A percentile compares a stretch with the other conserved stretches of the same genome.
phyloP scores from a whole-genome alignment of 495 filamentous ascomycete species.

The Neurospora sp. region DNA sequence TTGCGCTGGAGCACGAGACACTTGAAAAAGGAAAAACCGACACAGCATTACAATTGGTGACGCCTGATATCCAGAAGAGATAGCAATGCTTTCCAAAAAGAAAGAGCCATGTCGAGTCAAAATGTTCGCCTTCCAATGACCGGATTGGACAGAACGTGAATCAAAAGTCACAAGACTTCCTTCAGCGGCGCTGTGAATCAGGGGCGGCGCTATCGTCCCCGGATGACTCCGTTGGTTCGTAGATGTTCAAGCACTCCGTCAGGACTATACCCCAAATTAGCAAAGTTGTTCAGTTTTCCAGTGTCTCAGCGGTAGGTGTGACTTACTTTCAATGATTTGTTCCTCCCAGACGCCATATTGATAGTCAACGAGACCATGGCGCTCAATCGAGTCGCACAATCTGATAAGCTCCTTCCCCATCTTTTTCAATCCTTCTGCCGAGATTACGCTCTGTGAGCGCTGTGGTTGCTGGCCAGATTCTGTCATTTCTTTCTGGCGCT shows the following conservation, averaged over 20 bases:
- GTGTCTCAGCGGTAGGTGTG: background rate
- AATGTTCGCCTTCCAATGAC: background rate
- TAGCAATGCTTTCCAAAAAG: background rate
- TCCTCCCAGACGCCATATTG: conserved; percentile 96
- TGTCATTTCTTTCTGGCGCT: conserved; percentile 76
- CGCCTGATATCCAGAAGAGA: background rate
- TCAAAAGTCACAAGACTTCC: background rate
- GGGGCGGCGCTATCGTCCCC: conserved; percentile 10
- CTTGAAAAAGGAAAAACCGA: conserved; percentile 2
- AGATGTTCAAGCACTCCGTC: conserved; percentile 55
- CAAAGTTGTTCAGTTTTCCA: background rate
- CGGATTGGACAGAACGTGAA: background rate
- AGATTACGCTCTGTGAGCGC: conserved; percentile 55
- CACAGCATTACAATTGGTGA: background rate
- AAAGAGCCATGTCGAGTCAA: background rate
- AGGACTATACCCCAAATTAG: conserved; percentile 38
- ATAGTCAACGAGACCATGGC: conserved; percentile 88
- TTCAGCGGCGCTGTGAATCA: conserved; percentile 4
- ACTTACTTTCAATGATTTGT: conserved; percentile 73
- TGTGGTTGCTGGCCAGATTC: conserved; percentile 48
- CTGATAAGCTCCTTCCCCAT: conserved; percentile 75
- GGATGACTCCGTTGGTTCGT: conserved; percentile 29
- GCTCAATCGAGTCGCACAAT: conserved; percentile 77
- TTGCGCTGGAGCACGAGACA: conserved; percentile 6
- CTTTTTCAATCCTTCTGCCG: conserved; percentile 56